phyloP scores from a whole-genome alignment of 768 basidiomycete genomes.

The Hygrocybe coccinea region DNA sequence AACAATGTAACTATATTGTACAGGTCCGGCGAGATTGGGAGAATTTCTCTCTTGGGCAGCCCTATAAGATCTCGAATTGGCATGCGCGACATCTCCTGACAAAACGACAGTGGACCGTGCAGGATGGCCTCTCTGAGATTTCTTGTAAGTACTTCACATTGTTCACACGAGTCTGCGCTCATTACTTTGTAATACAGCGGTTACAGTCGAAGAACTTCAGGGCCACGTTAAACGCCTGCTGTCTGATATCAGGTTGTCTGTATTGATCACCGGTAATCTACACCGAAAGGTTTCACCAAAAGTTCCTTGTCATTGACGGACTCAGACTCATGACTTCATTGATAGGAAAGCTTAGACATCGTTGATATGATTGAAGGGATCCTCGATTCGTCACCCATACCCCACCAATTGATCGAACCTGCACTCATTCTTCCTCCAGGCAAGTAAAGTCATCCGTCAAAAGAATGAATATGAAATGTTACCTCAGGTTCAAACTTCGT shows the following conservation, averaged over 20 bases:
- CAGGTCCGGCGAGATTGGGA: conserved; percentile 75
- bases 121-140: conserved; percentile 75
- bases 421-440: conserved; percentile 66
- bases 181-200: conserved; percentile 39
- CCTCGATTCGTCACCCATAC: conserved; percentile 50
- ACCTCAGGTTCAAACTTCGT: conserved; percentile 62
- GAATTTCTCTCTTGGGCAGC: conserved; percentile 84
- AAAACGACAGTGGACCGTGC: conserved; percentile 67
- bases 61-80: conserved; percentile 74
- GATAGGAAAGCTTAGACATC: conserved; percentile 70
- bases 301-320: not conserved
- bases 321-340: conserved; percentile 6
- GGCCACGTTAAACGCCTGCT: conserved; percentile 56
- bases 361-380: conserved; percentile 67
- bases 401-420: conserved; percentile 48
- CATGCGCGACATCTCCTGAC: conserved; percentile 68
- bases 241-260: conserved; percentile 60
- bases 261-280: conserved; percentile 81
- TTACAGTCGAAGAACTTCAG: conserved; percentile 69
- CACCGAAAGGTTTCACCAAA: conserved; percentile 61
- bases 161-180: not conserved
- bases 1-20: not conserved
- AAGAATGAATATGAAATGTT: not conserved
- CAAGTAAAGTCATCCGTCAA: conserved; percentile 20
- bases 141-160: conserved; percentile 45